Conservation (phyloP, 2,329 filamentous ascomycete genomes). For the Colletotrichum costaricense region DNA sequence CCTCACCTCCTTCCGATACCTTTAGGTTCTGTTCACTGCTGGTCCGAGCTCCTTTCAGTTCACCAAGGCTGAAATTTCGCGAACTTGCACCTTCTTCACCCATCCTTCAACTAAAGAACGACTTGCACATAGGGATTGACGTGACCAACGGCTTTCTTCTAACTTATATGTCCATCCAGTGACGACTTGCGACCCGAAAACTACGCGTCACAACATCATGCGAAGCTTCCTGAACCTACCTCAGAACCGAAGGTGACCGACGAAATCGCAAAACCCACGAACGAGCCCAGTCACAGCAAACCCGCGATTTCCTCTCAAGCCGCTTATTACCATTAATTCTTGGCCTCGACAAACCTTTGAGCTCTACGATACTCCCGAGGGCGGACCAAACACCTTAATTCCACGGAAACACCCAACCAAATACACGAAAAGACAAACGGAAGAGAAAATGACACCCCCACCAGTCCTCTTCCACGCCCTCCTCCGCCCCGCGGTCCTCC, state of each 20-base stretch:
- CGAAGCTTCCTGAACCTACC: conserved; percentile 12
- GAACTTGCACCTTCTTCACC: conserved; percentile 2
- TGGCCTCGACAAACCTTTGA: no score
- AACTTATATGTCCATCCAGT: background rate
- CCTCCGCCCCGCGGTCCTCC: conserved; percentile 86
- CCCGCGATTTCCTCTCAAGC: conserved; percentile 32
- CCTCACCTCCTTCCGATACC: background rate
- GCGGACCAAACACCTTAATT: background rate
- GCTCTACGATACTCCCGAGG: background rate
- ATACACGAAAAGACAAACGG: background rate
- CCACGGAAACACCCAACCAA: no score
- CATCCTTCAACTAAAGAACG: background rate
- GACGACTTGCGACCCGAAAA: conserved; percentile 8
- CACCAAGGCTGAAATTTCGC: conserved; percentile 33
- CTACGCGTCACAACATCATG: conserved; percentile 28
- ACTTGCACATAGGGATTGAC: background rate
- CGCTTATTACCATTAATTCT: background rate
- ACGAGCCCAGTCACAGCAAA: conserved; percentile 30
- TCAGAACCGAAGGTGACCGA: conserved; percentile 35
- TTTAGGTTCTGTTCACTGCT: background rate
- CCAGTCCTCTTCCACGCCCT: conserved; percentile 75
- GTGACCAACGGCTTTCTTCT: background rate
- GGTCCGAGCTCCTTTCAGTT: conserved; percentile 31
- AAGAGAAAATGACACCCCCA: conserved; percentile 54
- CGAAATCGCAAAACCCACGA: conserved; percentile 23